A percentile compares a stretch with the other conserved stretches of the same genome.
These are phyloP conservation scores for Ceriops tagal DNA, from an alignment of 345 rosid genomes.

Conservation along the genomic window DNA sequence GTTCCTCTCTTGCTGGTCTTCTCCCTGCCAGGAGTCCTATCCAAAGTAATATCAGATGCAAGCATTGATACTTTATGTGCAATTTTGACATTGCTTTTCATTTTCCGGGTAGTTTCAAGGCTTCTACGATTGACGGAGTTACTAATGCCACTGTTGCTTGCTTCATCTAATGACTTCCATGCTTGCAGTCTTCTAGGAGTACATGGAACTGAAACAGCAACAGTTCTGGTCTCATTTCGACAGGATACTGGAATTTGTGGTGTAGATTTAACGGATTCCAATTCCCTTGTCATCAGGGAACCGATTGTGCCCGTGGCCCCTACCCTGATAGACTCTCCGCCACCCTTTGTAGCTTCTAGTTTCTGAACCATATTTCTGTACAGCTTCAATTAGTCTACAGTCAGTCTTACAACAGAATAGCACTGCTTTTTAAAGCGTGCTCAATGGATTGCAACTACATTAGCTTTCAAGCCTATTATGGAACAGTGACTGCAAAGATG, in stretches of 20 bases:
- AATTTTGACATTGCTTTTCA: constrained; percentile 43
- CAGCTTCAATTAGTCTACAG: constrained; percentile 2
- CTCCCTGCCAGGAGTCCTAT: constrained; percentile 55
- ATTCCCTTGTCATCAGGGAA: constrained; percentile 75
- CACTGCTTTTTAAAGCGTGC: background rate
- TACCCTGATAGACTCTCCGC: constrained; percentile 81
- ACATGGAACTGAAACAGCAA: constrained; percentile 50
- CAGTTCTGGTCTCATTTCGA: constrained; percentile 35
- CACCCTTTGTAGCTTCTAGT: constrained; percentile 69
- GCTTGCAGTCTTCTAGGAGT: constrained; percentile 52
- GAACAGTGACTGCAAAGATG: constrained; percentile 1
- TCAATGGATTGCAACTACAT: background rate
- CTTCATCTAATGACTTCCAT: constrained; percentile 66
- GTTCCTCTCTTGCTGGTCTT: constrained; percentile 53
- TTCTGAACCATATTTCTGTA: constrained; percentile 60
- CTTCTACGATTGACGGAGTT: constrained; percentile 26
- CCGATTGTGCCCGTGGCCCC: constrained; percentile 86
- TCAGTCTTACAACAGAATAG: constrained; percentile 6
- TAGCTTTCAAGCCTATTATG: constrained; percentile 5
- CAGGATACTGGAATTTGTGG: constrained; percentile 38
- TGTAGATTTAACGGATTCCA: constrained; percentile 54
- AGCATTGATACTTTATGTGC: constrained; percentile 63
- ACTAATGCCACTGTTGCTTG: constrained; percentile 58
- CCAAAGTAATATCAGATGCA: constrained; percentile 44
- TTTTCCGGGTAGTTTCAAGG: constrained; percentile 37